A percentile compares a stretch with the other conserved stretches of the same genome.
Evolutionary conservation across 2,329 filamentous ascomycete species (phyloP).

Genomic region (Hymenoscyphus infarciens): DNA sequence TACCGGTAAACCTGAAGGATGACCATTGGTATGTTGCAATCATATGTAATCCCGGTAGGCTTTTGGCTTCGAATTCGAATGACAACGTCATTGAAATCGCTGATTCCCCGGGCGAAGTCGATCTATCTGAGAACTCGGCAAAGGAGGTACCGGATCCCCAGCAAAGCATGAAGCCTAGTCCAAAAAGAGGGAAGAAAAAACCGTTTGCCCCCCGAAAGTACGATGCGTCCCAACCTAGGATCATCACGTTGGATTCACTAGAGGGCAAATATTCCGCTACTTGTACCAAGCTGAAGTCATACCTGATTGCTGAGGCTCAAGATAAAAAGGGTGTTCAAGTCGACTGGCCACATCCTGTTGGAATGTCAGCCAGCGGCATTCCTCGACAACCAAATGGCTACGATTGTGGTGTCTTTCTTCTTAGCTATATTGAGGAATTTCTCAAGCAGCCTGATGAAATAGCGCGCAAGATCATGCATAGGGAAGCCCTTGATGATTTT

Average conservation of each 20-base stretch:
- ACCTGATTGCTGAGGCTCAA: constrained; percentile 1
- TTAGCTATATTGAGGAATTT: constrained; percentile 9
- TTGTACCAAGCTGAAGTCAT: constrained; percentile 7
- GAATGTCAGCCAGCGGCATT: background rate
- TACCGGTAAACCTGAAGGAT: constrained; percentile 1
- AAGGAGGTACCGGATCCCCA: background rate
- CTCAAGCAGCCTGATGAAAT: constrained; percentile 6
- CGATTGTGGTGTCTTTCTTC: constrained; percentile 8
- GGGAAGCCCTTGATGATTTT: background rate
- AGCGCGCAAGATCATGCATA: background rate
- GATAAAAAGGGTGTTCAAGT: background rate
- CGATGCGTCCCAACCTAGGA: background rate
- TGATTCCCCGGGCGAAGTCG: background rate
- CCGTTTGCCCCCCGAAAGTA: background rate
- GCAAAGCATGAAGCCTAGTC: background rate
- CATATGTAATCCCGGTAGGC: constrained; percentile 8
- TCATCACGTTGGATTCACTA: constrained; percentile 7
- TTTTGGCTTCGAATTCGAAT: background rate
- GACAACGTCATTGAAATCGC: background rate
- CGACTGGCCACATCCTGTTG: background rate
- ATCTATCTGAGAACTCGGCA: background rate
- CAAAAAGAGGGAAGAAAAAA: background rate
- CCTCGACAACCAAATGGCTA: constrained; percentile 4
- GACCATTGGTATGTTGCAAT: constrained; percentile 10
- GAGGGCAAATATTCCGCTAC: background rate